phyloP scores from a whole-genome alignment of 257 asterid genomes.

The Coffea canephora region DNA sequence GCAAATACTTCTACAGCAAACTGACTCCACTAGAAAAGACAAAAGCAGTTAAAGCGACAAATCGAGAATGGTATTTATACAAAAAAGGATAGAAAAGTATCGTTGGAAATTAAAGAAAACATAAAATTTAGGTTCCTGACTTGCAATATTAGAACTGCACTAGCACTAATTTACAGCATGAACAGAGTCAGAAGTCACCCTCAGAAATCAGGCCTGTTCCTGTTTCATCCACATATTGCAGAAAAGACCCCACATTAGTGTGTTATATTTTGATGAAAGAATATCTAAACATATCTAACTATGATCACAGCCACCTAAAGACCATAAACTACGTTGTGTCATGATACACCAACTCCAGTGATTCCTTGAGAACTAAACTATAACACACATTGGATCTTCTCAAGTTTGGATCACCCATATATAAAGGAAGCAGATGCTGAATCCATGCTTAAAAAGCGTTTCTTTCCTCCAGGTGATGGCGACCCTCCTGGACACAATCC shows the following conservation, averaged over 20 bases:
- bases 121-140: background rate
- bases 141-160: background rate
- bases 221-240: background rate
- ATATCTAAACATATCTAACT: background rate
- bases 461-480: conserved; percentile 49
- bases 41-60: no score
- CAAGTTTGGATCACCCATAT: conserved; percentile 54
- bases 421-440: conserved; percentile 41
- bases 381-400: conserved; percentile 34
- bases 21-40: no score
- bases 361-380: conserved; percentile 43
- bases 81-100: background rate
- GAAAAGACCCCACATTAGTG: background rate
- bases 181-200: no score
- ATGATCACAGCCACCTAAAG: background rate
- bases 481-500: conserved; percentile 57
- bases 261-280: background rate
- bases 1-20: no score
- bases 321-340: background rate
- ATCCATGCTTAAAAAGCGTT: conserved; percentile 42
- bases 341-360: conserved; percentile 13
- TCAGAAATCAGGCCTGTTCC: background rate
- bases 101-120: background rate
- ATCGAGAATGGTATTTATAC: background rate
- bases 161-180: conserved; percentile 1